Percentiles rank a stretch among this genome's conserved stretches.
Evolutionary conservation across 2,329 filamentous ascomycete genomes (phyloP).

Genomic region (Venturia aucupariae): DNA sequence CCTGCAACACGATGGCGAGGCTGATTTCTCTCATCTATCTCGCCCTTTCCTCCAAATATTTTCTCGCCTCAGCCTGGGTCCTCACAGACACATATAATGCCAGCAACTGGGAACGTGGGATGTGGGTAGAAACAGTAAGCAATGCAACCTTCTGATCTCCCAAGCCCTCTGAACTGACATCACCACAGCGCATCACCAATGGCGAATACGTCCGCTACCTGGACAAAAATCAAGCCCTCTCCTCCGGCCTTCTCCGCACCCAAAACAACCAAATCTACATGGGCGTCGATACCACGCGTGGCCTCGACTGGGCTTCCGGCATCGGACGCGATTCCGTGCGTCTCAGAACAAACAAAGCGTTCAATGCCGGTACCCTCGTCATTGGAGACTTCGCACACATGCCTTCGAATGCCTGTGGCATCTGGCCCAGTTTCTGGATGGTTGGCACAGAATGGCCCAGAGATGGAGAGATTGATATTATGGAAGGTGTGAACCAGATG

Average conservation of each 20-base stretch:
- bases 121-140: slow-evolving; percentile 28
- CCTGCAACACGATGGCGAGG: background rate
- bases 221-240: slow-evolving; percentile 24
- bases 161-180: slow-evolving; percentile 42
- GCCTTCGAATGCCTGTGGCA: slow-evolving; percentile 28
- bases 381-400: slow-evolving; percentile 33
- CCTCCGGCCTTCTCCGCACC: slow-evolving; percentile 24
- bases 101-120: slow-evolving; percentile 29
- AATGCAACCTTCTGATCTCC: slow-evolving; percentile 68
- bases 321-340: slow-evolving; percentile 28
- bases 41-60: background rate
- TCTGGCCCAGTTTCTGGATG: slow-evolving; percentile 34
- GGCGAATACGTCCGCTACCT: slow-evolving; percentile 32
- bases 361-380: slow-evolving; percentile 24
- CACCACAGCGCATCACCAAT: slow-evolving; percentile 14
- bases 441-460: slow-evolving; percentile 30
- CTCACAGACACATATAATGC: slow-evolving; percentile 29
- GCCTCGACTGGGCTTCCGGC: slow-evolving; percentile 25
- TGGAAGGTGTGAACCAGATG: slow-evolving; percentile 30
- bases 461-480: slow-evolving; percentile 30
- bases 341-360: slow-evolving; percentile 28
- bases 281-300: slow-evolving; percentile 26
- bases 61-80: slow-evolving; percentile 20
- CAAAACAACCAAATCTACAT: slow-evolving; percentile 30
- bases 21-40: background rate